Conservation (phyloP, 495 filamentous ascomycete species). For the Margaritispora aquatica region DNA sequence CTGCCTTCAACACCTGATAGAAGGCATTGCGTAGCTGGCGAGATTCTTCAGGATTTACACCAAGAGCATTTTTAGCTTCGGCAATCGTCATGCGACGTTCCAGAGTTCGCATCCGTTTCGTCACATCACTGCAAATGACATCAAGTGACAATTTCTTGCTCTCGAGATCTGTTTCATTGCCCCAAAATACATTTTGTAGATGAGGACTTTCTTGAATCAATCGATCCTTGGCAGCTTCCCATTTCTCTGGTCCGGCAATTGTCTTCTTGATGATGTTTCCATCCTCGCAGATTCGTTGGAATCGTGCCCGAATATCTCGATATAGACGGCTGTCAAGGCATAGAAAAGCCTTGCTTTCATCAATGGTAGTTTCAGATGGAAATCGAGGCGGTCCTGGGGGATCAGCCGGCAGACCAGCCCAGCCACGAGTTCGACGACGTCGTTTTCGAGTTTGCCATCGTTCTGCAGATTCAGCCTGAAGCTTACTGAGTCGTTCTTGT, state of each 20-base stretch:
- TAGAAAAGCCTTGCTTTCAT: constrained; percentile 68
- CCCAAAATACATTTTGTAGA: constrained; percentile 59
- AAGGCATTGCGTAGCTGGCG: constrained; percentile 59
- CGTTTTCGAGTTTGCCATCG: constrained; percentile 61
- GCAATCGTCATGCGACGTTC: constrained; percentile 59
- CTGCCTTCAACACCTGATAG: constrained; percentile 58
- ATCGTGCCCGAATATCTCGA: constrained; percentile 56
- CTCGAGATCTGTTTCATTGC: constrained; percentile 44
- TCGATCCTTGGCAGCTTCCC: constrained; percentile 65
- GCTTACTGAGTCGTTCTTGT: constrained; percentile 45
- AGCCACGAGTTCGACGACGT: constrained; percentile 62
- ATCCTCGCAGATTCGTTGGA: constrained; percentile 61
- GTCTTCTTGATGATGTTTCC: constrained; percentile 68
- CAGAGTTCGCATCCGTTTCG: constrained; percentile 65
- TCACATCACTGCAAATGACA: constrained; percentile 74
- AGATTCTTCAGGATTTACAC: constrained; percentile 65
- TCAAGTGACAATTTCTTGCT: constrained; percentile 58
- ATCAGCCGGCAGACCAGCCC: constrained; percentile 68
- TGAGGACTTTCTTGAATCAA: constrained; percentile 59
- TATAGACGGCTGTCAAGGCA: constrained; percentile 58
- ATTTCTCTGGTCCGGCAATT: constrained; percentile 60
- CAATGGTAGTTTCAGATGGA: constrained; percentile 74
- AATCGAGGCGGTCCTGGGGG: constrained; percentile 69
- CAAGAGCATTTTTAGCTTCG: constrained; percentile 66
- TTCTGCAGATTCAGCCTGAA: constrained; percentile 60